Evolutionary conservation across 768 basidiomycete genomes (phyloP), one percentile per base, ranked within the genome.

Genomic region (Termitomyces sp.): DNA sequence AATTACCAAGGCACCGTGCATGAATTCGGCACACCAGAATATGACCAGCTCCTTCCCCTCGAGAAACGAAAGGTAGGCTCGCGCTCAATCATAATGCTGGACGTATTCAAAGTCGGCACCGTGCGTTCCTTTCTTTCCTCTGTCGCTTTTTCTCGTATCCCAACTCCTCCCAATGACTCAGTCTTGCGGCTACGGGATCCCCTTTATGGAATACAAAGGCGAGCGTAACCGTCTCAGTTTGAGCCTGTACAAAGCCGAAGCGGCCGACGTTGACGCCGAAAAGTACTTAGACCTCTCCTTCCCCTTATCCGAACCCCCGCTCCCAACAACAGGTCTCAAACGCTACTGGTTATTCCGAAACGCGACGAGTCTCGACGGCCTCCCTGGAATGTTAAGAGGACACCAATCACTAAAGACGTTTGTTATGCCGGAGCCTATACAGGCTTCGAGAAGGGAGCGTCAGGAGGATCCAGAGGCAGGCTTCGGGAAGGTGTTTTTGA

Each of bases 181-280:
- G 87, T 85, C 85, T 1, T 89, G 85, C 60, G 85, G 87, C 21
- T 87, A 77, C 60, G 78, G 78, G 0, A 78, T 87, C 26, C 86
- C 87, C 2, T 77, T 77, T 62, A 87, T 80, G 65, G 71, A 75
- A 43, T 88, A 80, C 69, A 68, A 79, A 41, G 70, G 73, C 4
- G 81, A 85, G 54, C 83, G 87, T 26, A 77, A 74, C 1, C 74
- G 74, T 9, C 78, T 84, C 15, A 71, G 78, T 42, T 11, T n/a
- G 3, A 6, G 21, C 19, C 72, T 78, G 30, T 80, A 68, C 67
- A 75, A 74, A 31, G 71, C 68, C 9, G 69, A 87, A 65, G 51
- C 52, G 0, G 59, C 63, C 2, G 82, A 84, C 59, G 68, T 69
- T 35, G 62, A 57, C 5, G 63, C 50, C 41, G 67, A 62, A 54